phyloP scores from a whole-genome alignment of 805 yeast species.

The Yarrowia bubula region DNA sequence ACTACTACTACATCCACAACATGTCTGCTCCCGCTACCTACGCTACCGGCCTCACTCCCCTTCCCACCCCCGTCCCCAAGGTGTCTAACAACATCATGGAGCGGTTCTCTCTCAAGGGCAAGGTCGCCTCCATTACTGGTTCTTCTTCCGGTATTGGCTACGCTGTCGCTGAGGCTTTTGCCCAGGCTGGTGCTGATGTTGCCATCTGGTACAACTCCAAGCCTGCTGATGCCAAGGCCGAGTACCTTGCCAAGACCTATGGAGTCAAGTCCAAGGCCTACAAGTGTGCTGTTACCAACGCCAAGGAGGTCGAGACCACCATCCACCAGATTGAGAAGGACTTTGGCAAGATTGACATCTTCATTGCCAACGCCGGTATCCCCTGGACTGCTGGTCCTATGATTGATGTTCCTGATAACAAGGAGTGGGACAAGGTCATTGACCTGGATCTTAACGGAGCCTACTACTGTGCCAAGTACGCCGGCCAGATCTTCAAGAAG shows the following conservation, averaged over 20 bases:
- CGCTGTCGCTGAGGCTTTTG: constrained; percentile 77
- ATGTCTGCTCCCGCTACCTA: constrained; percentile 29
- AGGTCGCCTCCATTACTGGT: constrained; percentile 80
- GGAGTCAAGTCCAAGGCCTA: constrained; percentile 63
- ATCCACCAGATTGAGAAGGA: constrained; percentile 56
- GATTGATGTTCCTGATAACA: constrained; percentile 46
- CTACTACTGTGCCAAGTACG: constrained; percentile 71
- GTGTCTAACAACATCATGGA: constrained; percentile 56
- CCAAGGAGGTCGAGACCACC: constrained; percentile 49
- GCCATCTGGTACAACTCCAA: constrained; percentile 65
- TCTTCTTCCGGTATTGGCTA: constrained; percentile 80
- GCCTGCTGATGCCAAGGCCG: constrained; percentile 64
- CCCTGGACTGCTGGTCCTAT: constrained; percentile 72
- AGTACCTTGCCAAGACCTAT: constrained; percentile 53
- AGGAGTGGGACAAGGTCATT: constrained; percentile 69
- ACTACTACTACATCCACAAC: neutral
- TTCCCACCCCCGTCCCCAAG: constrained; percentile 57
- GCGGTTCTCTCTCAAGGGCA: constrained; percentile 74
- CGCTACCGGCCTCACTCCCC: constrained; percentile 41
- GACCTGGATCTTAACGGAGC: constrained; percentile 77
- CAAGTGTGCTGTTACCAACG: constrained; percentile 55
- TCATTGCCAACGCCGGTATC: constrained; percentile 88
- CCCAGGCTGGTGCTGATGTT: constrained; percentile 85
- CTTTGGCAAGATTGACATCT: constrained; percentile 76
- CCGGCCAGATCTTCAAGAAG: constrained; percentile 68